Conservation (phyloP, 345 rosid genomes). For the Rubroshorea leprosula region DNA sequence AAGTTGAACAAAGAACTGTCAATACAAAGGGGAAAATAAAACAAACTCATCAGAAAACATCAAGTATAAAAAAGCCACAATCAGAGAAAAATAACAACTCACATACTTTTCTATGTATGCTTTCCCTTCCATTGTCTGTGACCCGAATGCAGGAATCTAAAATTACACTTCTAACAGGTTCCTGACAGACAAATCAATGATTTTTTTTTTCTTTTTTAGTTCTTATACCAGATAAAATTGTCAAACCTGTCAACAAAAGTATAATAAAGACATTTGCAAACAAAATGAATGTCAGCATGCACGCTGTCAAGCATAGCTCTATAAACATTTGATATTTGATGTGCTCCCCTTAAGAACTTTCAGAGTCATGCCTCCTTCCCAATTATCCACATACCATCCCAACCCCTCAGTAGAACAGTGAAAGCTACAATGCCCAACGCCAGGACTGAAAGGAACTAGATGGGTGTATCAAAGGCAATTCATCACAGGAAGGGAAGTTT, state of each 20-base stretch:
- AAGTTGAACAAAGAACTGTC: slow-evolving; percentile 20
- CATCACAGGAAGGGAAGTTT: no score
- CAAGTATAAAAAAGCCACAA: no score
- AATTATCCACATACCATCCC: no score
- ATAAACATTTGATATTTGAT: no score
- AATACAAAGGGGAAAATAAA: slow-evolving; percentile 10
- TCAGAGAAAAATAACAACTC: not conserved
- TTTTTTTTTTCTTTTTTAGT: slow-evolving; percentile 6
- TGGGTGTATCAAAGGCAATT: no score
- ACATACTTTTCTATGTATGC: slow-evolving; percentile 82
- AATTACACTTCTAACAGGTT: slow-evolving; percentile 68
- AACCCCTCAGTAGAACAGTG: no score
- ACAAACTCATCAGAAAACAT: slow-evolving; percentile 9
- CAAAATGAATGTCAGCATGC: no score
- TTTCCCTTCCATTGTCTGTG: slow-evolving; percentile 89
- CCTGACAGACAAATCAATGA: slow-evolving; percentile 31
- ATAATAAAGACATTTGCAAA: not conserved
- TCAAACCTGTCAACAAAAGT: slow-evolving; percentile 4
- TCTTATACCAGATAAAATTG: not conserved
- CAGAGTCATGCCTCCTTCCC: no score
- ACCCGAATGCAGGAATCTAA: slow-evolving; percentile 88
- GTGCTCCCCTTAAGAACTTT: no score
- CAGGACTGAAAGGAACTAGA: no score
- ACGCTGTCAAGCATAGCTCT: no score
- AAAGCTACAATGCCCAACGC: no score